Evolutionary conservation across 2,329 filamentous ascomycete genomes (phyloP), one percentile per base, ranked within the genome.

Genomic region (Fusarium mundagurra): DNA sequence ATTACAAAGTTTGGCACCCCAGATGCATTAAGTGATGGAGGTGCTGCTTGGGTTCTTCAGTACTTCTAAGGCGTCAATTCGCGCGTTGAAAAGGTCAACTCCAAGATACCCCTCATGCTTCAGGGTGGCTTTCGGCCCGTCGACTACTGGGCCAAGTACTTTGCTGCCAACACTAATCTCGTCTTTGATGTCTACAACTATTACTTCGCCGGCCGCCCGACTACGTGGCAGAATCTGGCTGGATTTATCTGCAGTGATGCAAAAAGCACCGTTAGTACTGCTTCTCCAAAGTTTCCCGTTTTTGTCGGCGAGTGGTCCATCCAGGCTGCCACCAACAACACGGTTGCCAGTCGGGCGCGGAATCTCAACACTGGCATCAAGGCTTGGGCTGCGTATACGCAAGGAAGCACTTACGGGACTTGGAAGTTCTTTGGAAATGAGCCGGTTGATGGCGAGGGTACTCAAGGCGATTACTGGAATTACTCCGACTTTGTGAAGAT

Each of bases 191-290:
- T 29, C 4, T 27, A 47, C 9, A 29, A 47, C 18, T 47, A 47
- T 6, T 47, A 47, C 13, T 47, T 47, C 13, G 27, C 24, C 1
- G 18, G 27, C 6, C 44, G 44, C 13, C 24, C 44, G 4, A 47
- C 44, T 29, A 47, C 24, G 0, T 47, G 24, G 0, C 18, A 22
- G 3, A 47, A 29, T 16, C 24, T 47, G 0, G 13, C 13, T 4
- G 24, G 8, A 1, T 29, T 47, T 3, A 29, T 47, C 24, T 47
- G 44, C 24, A 47, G 44, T 29, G 44, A 29, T 29, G 18, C 24
- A 12, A 47, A 16, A 5, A 14, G 8, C 8, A 47, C 1, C 6
- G 4, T 12, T 5, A 2, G n/a, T 24, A 44, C 24, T 29, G 13
- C 13, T 16, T 29, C 44, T 3, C 18, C 44, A 4, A 22, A 47